Percentiles rank a stretch among this genome's conserved stretches.
Evolutionary conservation across 1,284 basidiomycete genomes (phyloP).

Genomic region (Grifola frondosa): DNA sequence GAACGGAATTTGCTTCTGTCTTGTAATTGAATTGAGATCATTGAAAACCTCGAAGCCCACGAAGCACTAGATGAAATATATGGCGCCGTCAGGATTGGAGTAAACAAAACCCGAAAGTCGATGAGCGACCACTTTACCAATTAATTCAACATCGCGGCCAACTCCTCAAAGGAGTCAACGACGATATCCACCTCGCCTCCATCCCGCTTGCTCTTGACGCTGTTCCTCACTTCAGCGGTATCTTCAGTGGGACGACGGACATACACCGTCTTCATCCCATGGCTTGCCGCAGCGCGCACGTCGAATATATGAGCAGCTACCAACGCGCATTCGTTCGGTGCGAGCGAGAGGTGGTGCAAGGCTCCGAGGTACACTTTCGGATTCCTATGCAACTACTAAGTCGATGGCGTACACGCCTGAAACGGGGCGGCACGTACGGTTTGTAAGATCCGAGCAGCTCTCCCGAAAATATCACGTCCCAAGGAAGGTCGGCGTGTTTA

Average conservation of each 20-base stretch:
- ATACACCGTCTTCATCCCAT: constrained; percentile 59
- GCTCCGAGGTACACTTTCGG: constrained; percentile 52
- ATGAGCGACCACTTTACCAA: too few relatives aligned
- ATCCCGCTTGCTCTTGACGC: constrained; percentile 23
- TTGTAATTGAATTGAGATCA: too few relatives aligned
- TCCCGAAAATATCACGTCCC: constrained; percentile 60
- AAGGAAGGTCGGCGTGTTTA: constrained; percentile 57
- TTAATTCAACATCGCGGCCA: constrained; percentile 16
- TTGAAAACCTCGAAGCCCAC: too few relatives aligned
- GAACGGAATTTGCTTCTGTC: too few relatives aligned
- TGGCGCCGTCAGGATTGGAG: too few relatives aligned
- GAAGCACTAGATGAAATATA: too few relatives aligned
- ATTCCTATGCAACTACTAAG: constrained; percentile 37
- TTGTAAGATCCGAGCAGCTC: constrained; percentile 63
- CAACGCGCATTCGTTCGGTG: constrained; percentile 54
- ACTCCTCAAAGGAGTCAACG: constrained; percentile 29
- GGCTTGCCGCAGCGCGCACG: constrained; percentile 48
- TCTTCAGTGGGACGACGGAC: constrained; percentile 51
- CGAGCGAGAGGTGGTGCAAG: constrained; percentile 48
- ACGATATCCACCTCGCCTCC: constrained; percentile 33
- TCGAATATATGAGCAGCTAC: constrained; percentile 65
- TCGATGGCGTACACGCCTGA: neutral
- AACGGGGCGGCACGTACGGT: constrained; percentile 42
- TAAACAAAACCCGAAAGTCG: too few relatives aligned
- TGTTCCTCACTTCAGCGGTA: constrained; percentile 18